A percentile compares a stretch with the other conserved stretches of the same genome.
phyloP scores from a whole-genome alignment of 768 basidiomycete species.

The Calocybe gangraenosa region DNA sequence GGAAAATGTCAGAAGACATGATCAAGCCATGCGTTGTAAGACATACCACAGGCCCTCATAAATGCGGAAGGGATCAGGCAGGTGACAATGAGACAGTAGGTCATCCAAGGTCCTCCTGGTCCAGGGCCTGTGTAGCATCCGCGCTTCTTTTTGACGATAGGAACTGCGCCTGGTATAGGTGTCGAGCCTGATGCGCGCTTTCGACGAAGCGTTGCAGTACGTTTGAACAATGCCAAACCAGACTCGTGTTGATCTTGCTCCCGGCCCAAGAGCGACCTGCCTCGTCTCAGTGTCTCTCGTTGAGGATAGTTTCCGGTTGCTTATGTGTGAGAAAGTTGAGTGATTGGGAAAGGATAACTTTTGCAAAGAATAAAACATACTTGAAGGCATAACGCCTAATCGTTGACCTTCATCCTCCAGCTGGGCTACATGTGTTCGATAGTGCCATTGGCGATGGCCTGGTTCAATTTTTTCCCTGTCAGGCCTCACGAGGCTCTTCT shows the following conservation, averaged over 20 bases:
- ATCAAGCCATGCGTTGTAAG: neutral
- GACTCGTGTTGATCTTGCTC: slow-evolving; percentile 92
- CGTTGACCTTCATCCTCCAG: slow-evolving; percentile 65
- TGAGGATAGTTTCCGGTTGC: slow-evolving; percentile 81
- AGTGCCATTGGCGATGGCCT: slow-evolving; percentile 91
- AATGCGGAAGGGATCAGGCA: slow-evolving; percentile 77
- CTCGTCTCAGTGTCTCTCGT: slow-evolving; percentile 61
- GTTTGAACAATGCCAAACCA: slow-evolving; percentile 88
- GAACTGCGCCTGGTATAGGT: slow-evolving; percentile 30
- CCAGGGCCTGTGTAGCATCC: slow-evolving; percentile 78
- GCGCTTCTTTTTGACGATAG: slow-evolving; percentile 35
- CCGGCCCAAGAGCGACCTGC: slow-evolving; percentile 83
- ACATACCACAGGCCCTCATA: slow-evolving; percentile 74
- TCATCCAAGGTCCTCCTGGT: slow-evolving; percentile 93
- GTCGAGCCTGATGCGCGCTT: slow-evolving; percentile 46
- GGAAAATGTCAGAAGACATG: neutral
- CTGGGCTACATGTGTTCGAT: slow-evolving; percentile 81
- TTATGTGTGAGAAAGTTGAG: slow-evolving; percentile 20
- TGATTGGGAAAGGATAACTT: neutral
- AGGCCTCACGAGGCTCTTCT: slow-evolving; percentile 89
- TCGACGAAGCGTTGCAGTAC: slow-evolving; percentile 74
- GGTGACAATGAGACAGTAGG: slow-evolving; percentile 86
- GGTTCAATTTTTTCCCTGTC: slow-evolving; percentile 97
- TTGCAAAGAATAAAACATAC: slow-evolving; percentile 44
- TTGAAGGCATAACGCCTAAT: slow-evolving; percentile 74